Evolutionary conservation across 805 yeast genomes (phyloP), one percentile per base, ranked within the genome.

Genomic region (Kluyveromyces starmeri): DNA sequence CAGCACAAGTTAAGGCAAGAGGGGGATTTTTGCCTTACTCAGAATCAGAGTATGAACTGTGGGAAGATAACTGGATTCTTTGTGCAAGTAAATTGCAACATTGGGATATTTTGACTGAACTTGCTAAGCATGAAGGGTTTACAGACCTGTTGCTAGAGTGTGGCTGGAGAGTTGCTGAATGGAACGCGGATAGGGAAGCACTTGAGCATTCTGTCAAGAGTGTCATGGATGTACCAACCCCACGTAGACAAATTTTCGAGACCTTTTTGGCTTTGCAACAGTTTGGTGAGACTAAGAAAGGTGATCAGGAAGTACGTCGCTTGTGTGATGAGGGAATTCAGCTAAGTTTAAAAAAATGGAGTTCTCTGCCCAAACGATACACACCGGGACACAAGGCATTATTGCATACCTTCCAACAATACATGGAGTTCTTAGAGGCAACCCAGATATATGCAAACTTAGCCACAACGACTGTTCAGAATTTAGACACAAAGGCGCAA

Each of bases 151-250:
- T 94, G 17, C 65, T 92, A n/a, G 99, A 92, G 57, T 94, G 98
- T 69, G 98, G 97, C 24, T 92, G 99, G 99, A 71, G 99, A 51
- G 94, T 92, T 25, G 96, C 98, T 6, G 97, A 92, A 51, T 92
- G 98, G 98, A 80, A 79, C 40, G 78, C 94, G 7, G 98, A 94
- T 50, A 72, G 88, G 43, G 97, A 89, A 44, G 92, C 97, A 0
- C 64, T 92, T 24, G 96, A 88, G 51, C 95, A 84, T 50, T 81
- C 95, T 1, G 94, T 92, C 17, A 84, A 86, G 58, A 83, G 94
- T 27, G 95, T 92, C 4, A 86, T 92, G 95, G 98, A 92, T 59
- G 96, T 88, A 17, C 97, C 98, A 4, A 94, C 98, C 0, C 97
- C 98, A 2, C 71, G 99, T 45, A 72, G 98, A 42, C 96, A 92